Evolutionary conservation across 805 yeast genomes (phyloP).

Genomic region (Wickerhamiella australiensis): DNA sequence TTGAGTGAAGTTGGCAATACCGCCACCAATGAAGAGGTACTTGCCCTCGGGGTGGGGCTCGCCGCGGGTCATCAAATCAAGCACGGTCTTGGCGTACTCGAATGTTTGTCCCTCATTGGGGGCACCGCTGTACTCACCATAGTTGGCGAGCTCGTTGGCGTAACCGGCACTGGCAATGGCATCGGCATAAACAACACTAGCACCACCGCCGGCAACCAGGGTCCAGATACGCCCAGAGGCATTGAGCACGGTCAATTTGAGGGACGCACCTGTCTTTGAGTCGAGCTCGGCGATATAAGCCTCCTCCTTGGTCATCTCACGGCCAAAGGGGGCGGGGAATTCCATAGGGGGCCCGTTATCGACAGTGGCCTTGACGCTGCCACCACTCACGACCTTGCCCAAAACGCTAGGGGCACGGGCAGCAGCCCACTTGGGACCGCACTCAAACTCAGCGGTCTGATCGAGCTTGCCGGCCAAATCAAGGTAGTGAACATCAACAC

Average conservation of each 20-base stretch:
- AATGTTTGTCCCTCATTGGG: conserved; percentile 38
- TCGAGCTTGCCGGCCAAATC: conserved; percentile 38
- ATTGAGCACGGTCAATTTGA: conserved; percentile 35
- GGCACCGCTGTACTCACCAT: conserved; percentile 39
- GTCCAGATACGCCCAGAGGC: conserved; percentile 37
- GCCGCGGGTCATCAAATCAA: conserved; percentile 36
- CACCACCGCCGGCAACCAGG: conserved; percentile 39
- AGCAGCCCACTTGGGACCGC: conserved; percentile 39
- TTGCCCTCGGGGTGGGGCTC: conserved; percentile 32
- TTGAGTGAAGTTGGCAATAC: conserved; percentile 38
- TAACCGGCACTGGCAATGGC: conserved; percentile 38
- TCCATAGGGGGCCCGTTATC: conserved; percentile 40
- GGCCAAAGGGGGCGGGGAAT: conserved; percentile 39
- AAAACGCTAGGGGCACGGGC: conserved; percentile 35
- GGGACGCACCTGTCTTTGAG: conserved; percentile 38
- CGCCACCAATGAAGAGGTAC: conserved; percentile 37
- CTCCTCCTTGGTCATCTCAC: conserved; percentile 35
- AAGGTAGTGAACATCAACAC: conserved; percentile 36
- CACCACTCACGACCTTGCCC: conserved; percentile 26
- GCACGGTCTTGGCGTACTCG: conserved; percentile 37
- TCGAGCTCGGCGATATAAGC: conserved; percentile 38
- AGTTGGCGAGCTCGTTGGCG: conserved; percentile 36
- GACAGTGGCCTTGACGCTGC: conserved; percentile 22
- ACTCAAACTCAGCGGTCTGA: conserved; percentile 39
- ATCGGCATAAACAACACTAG: conserved; percentile 38